These are phyloP conservation scores for Vanderwaltozyma tropicalis DNA, from an alignment of 805 yeast species.

Conservation along the genomic window DNA sequence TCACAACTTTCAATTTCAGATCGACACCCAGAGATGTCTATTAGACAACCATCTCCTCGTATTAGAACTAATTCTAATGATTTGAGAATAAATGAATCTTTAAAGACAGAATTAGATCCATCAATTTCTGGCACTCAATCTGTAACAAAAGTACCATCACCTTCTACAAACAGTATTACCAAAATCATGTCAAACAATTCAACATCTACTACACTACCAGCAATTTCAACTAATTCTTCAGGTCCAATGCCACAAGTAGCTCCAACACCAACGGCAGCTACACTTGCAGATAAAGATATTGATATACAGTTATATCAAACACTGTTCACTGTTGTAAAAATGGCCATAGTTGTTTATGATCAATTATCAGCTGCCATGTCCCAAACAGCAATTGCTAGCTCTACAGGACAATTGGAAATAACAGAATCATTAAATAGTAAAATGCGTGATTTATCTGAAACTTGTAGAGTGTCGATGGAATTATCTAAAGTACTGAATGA, in stretches of 20 bases:
- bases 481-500: conserved; percentile 55
- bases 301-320: conserved; percentile 62
- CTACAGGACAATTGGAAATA: conserved; percentile 32
- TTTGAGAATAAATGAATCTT: not conserved
- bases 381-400: conserved; percentile 48
- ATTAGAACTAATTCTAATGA: not conserved
- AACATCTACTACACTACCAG: not conserved
- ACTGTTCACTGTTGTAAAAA: conserved; percentile 48
- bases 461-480: conserved; percentile 76
- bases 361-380: conserved; percentile 62
- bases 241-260: conserved; percentile 4
- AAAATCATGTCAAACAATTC: not conserved
- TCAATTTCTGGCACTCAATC: not conserved
- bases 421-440: conserved; percentile 36
- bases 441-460: conserved; percentile 65
- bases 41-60: conserved; percentile 1
- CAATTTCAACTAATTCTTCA: not conserved
- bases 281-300: conserved; percentile 18
- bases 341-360: conserved; percentile 69
- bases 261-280: conserved; percentile 1
- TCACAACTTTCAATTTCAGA: conserved; percentile 1
- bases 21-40: not conserved
- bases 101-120: not conserved
- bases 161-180: not conserved
- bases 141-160: not conserved